A percentile compares a stretch with the other conserved stretches of the same genome.
phyloP scores from a whole-genome alignment of 441 rosid species.

The Populus trichocarpa region DNA sequence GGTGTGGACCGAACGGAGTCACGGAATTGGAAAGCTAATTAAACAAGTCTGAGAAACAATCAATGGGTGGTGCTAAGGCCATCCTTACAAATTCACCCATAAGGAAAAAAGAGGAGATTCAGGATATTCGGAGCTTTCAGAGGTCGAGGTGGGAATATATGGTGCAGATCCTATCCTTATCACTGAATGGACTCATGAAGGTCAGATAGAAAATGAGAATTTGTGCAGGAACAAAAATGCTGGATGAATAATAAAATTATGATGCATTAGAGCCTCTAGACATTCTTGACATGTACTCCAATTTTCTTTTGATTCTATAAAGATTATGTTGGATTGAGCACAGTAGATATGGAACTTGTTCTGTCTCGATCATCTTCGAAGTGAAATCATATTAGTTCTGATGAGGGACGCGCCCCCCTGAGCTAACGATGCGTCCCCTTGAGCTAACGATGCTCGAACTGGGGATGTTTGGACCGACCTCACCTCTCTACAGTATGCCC shows the following conservation, averaged over 20 bases:
- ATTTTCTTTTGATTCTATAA: not conserved
- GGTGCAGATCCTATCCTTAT: not conserved
- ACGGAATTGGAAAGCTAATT: not conserved
- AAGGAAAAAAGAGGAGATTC: not conserved
- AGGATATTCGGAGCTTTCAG: not conserved
- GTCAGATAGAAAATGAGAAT: not conserved
- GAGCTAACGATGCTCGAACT: too few species aligned
- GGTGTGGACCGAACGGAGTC: not conserved
- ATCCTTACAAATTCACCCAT: not conserved
- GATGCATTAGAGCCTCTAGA: not conserved
- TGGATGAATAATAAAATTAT: not conserved
- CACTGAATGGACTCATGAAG: not conserved
- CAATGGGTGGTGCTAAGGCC: not conserved
- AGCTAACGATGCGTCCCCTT: too few species aligned
- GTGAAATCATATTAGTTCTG: not conserved
- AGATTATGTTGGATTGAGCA: not conserved
- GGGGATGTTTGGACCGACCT: too few species aligned
- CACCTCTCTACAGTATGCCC: too few species aligned
- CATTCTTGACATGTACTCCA: not conserved
- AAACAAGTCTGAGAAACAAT: not conserved
- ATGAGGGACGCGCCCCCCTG: too few species aligned
- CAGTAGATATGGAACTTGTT: not conserved
- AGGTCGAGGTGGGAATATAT: not conserved
- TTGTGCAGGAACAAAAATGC: not conserved
- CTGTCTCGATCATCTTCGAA: not conserved